These are phyloP conservation scores for Alisma plantagoaquatica DNA, from an alignment of 106 monocot genomes.

Conservation along the genomic window DNA sequence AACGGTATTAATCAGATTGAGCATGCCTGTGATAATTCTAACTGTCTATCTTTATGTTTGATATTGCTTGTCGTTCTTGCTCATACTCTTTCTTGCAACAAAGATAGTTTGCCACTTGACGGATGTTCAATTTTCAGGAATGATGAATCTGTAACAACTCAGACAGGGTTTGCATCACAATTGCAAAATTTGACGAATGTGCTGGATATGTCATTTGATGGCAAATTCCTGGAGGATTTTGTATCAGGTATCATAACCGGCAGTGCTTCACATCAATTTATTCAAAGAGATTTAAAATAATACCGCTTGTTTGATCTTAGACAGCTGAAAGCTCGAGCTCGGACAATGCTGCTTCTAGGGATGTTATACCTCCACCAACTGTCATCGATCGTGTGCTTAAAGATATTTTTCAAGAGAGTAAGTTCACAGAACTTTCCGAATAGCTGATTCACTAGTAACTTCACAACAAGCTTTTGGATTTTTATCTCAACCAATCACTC, in stretches of 20 bases:
- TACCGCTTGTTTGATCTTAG: constrained; percentile 21
- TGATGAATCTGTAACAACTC: constrained; percentile 46
- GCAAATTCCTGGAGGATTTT: constrained; percentile 84
- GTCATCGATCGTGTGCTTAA: constrained; percentile 78
- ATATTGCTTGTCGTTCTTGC: too few relatives aligned
- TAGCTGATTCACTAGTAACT: too few relatives aligned
- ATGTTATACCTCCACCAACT: constrained; percentile 61
- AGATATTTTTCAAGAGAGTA: constrained; percentile 83
- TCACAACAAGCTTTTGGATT: too few relatives aligned
- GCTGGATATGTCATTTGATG: constrained; percentile 52
- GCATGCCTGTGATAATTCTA: too few relatives aligned
- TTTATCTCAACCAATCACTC: too few relatives aligned
- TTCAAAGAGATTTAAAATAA: not conserved
- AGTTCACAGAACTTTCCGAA: too few relatives aligned
- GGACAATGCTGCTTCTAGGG: constrained; percentile 49
- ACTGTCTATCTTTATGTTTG: too few relatives aligned
- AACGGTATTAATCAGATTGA: too few relatives aligned
- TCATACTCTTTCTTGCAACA: too few relatives aligned
- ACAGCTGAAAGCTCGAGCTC: constrained; percentile 73
- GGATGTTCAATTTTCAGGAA: constrained; percentile 59
- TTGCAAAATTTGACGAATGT: constrained; percentile 51
- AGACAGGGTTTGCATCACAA: constrained; percentile 84
- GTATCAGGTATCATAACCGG: constrained; percentile 52
- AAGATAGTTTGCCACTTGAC: too few relatives aligned
- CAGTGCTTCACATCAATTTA: not conserved